These are phyloP conservation scores for Zostera marina DNA, from an alignment of 116 monocot species.

Conservation along the genomic window DNA sequence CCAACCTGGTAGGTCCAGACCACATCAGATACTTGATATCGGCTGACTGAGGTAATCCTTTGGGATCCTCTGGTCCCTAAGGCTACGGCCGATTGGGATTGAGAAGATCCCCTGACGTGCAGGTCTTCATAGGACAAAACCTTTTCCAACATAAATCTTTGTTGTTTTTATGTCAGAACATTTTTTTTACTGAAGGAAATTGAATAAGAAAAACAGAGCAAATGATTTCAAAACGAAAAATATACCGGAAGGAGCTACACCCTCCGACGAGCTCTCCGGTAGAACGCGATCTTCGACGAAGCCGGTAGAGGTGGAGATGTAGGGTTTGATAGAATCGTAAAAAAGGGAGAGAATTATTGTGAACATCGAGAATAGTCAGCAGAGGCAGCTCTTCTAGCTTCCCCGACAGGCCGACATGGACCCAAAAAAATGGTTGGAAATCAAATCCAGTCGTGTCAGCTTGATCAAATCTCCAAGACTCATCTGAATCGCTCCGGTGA, in stretches of 20 bases:
- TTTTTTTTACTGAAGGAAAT: background rate
- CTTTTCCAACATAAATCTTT: slow-evolving; percentile 26
- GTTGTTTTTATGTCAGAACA: slow-evolving; percentile 27
- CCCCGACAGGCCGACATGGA: slow-evolving; percentile 27
- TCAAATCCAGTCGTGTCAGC: slow-evolving; percentile 24
- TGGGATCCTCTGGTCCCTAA: slow-evolving; percentile 1
- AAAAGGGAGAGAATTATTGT: slow-evolving; percentile 36
- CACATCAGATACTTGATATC: no score
- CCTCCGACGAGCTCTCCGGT: no score
- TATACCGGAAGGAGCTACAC: slow-evolving; percentile 58
- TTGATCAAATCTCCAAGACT: slow-evolving; percentile 21
- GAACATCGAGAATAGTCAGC: slow-evolving; percentile 17
- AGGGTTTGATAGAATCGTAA: no score
- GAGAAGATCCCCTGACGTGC: slow-evolving; percentile 17
- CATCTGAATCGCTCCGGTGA: slow-evolving; percentile 34
- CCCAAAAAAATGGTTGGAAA: slow-evolving; percentile 30
- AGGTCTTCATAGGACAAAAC: slow-evolving; percentile 20
- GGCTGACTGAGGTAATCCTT: slow-evolving; percentile 22
- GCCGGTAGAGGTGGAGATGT: no score
- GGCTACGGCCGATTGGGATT: slow-evolving; percentile 25
- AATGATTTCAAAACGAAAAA: background rate
- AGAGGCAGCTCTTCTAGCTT: slow-evolving; percentile 21
- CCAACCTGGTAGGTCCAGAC: no score
- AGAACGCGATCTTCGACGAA: no score
- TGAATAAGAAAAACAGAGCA: background rate